These are phyloP conservation scores for Claviceps sorghi DNA, from an alignment of 2,329 filamentous ascomycete genomes.

Conservation along the genomic window DNA sequence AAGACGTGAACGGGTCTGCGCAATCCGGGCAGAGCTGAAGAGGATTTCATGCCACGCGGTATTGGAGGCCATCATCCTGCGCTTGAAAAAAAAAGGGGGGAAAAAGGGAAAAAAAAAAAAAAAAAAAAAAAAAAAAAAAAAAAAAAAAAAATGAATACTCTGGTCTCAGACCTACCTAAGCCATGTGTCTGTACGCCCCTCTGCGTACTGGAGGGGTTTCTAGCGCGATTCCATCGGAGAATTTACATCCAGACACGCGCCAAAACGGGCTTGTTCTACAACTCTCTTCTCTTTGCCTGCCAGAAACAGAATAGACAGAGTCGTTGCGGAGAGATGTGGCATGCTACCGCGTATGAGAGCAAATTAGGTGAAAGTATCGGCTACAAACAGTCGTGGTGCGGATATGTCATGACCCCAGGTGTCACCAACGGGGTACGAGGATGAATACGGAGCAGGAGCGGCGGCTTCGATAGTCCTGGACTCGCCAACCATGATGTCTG, in stretches of 20 bases:
- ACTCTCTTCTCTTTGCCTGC: neutral
- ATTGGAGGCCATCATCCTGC: neutral
- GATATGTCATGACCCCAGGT: conserved; percentile 1
- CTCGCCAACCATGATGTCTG: neutral
- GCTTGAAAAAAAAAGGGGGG: neutral
- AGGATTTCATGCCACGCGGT: neutral
- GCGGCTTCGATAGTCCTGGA: neutral
- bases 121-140: no score
- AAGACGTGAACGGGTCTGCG: neutral
- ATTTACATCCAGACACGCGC: neutral
- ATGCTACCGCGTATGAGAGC: neutral
- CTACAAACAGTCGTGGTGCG: conserved; percentile 1
- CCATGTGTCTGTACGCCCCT: conserved; percentile 5
- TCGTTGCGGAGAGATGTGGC: neutral
- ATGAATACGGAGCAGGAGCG: neutral
- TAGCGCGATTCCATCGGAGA: conserved; percentile 6
- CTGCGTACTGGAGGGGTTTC: conserved; percentile 1
- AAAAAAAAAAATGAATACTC: no score
- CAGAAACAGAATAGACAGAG: neutral
- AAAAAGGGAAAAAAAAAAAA: no score
- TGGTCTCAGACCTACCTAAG: neutral
- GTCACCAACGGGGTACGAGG: neutral
- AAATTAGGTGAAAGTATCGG: neutral
- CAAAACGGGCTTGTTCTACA: neutral
- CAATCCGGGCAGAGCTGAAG: neutral